Base-by-base conservation (phyloP, 176 grass and related monocot genomes). In the Bromus sterilis region DNA sequence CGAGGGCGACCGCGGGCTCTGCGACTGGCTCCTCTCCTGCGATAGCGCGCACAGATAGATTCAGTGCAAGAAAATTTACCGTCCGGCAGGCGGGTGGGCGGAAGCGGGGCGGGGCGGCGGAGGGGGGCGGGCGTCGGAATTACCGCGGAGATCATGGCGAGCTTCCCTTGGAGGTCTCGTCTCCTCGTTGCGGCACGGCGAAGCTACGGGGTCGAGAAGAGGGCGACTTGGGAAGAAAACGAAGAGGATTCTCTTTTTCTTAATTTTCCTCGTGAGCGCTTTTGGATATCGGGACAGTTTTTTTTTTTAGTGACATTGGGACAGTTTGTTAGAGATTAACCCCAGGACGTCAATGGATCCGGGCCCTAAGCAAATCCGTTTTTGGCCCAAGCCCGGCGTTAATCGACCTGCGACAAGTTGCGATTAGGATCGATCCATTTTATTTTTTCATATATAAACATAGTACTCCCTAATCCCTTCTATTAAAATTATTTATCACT, bases 121-220 rank as follows among this genome's bases (percentile, higher is more conserved):
- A 37, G 30, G 48, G 74, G 78, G 26, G 1, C 16, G 23, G 46
- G 30, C 37, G 4, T 18, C 11, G 51, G 23, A 43, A 31, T 77
- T 92, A 95, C 93, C 87, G 93, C 55, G 36, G 93, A 90, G 77
- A 93, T 95, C 93, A 95, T 95, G 74, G 79, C 37, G 76, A 78
- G 74, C 69, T 85, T 78, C 75, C 80, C 76, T 71, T 76, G 76
- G 89, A 89, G 63, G 76, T 23, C 75, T 66, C 86, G 56, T 28
- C 76, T 56, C 15, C 75, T 25, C 29, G 76, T 39, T 76, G 82
- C 87, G 82, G 77, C 69, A 81, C 77, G 82, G 78, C 71, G 71
- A 81, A 85, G 87, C 82, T 59, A 80, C 61, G 61, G 71, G 71
- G 69, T 44, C 40, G 3, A 76, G 82, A 67, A 39, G 71, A 70